Evolutionary conservation across 768 basidiomycete genomes (phyloP), one percentile per base, ranked within the genome.

Genomic region (Panellus pusillus): DNA sequence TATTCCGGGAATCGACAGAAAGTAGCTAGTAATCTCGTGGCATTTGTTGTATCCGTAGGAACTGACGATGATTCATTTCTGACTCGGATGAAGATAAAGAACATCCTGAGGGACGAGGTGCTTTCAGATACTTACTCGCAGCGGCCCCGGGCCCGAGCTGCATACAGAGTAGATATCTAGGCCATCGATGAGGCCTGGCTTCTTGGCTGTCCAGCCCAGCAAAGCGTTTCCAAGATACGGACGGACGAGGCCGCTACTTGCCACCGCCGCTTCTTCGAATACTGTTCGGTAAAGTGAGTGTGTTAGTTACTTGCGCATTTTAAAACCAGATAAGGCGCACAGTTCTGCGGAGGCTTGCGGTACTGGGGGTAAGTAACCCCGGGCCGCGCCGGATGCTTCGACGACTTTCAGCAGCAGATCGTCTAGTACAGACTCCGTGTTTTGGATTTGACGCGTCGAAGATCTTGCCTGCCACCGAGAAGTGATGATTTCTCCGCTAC

Each of bases 171-270:
- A 79, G 8, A 69, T 61, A 15, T 71, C 67, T 42, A 79, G 57
- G 11, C 75, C 72, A 60, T 79, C 77, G 3, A 74, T 65, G 14
- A 79, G 47, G 5, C 73, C 68, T 42, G 69, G 57, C 61, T 75
- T 78, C 43, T 63, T 66, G 5, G 75, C 75, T 11, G 57, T 53
- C 78, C 78, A 79, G 8, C 73, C 78, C 1, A 75, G 65, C 40
- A 79, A 60, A 0, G 73, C 64, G 6, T 74, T 64, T 3, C 69
- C 76, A 8, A 75, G 64, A 43, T 73, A 70, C 8, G 71, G 72
- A 1, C 75, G 66, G 1, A 71, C 29, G 18, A 71, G 51, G 6
- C 57, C 40, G 4, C 69, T 72, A 6, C 70, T 68, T 2, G 52
- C 44, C 37, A 73, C 38, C 6, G n/a, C n/a, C n/a, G 73, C 73